Evolutionary conservation across 2,329 filamentous ascomycete species (phyloP).

Genomic region (Aaosphaeria pasadenensis): DNA sequence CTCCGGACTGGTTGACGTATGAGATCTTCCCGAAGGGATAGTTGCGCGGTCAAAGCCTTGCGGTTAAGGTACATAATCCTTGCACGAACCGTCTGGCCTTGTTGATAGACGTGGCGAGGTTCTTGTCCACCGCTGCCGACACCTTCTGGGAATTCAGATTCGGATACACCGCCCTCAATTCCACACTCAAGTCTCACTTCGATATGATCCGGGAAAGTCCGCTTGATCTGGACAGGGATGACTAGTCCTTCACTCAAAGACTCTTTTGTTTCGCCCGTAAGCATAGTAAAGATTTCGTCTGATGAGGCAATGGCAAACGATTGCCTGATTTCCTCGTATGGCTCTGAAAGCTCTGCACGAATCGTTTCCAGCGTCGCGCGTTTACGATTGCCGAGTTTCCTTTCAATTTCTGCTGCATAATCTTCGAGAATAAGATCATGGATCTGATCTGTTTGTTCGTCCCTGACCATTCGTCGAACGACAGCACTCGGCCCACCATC

Average conservation of each 20-base stretch:
- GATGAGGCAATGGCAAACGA: conserved; percentile 68
- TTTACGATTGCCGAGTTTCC: conserved; percentile 90
- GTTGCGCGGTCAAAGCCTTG: conserved; percentile 77
- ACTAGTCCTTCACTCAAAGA: conserved; percentile 88
- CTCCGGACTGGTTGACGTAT: conserved; percentile 70
- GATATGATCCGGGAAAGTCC: conserved; percentile 88
- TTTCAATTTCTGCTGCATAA: conserved; percentile 92
- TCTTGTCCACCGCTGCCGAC: conserved; percentile 50
- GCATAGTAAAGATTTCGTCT: conserved; percentile 90
- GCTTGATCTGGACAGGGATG: conserved; percentile 80
- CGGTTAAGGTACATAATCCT: conserved; percentile 87
- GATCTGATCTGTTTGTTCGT: conserved; percentile 90
- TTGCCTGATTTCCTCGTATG: conserved; percentile 90
- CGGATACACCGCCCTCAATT: conserved; percentile 82
- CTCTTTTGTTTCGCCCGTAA: conserved; percentile 87
- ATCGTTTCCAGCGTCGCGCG: conserved; percentile 95
- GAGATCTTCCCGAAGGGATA: conserved; percentile 80
- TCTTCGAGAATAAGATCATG: conserved; percentile 96
- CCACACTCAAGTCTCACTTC: conserved; percentile 93
- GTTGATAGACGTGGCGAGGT: conserved; percentile 64
- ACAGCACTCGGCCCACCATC: conserved; percentile 88
- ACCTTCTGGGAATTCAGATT: conserved; percentile 73
- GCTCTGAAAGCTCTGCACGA: conserved; percentile 84
- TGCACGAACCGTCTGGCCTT: conserved; percentile 81
- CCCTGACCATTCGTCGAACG: conserved; percentile 90